Base-by-base conservation (phyloP, 1,284 basidiomycete species). In the Ganoderma lingzhi region DNA sequence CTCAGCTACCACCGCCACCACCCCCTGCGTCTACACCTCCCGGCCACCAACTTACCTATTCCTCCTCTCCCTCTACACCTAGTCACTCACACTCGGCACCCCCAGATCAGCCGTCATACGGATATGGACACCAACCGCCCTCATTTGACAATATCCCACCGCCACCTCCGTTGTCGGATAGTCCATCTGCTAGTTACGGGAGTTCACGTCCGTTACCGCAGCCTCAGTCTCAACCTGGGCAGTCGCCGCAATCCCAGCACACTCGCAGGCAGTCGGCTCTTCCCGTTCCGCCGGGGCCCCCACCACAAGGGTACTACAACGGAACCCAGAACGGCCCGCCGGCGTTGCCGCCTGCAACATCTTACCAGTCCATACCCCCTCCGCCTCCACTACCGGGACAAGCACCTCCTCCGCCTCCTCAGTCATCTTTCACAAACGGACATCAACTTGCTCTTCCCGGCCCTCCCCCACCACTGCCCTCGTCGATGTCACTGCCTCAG, bases 121-220 rank as follows among this genome's bases (percentile, higher is more conserved):
- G 67, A 35, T 74, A 76, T 15, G 15, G 63, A 44, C 68, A 75
- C n/a, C 65, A 70, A 15, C 74, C 75, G 19, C 73, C 77, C 3
- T 75, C 83, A 19, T 83, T 81, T 67, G 83, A 83, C 67, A 63
- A 77, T 44, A 69, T 79, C 17, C 77, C 80, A 5, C 76, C 78
- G 2, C 78, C 79, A 8, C 75, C 78, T 17, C 78, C 80, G 48
- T 75, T 78, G 55, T 76, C 77, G 62, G 82, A 78, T 19, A 81
- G 77, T 60, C 80, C 73, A 64, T 81, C 77, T 37, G 76, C 78
- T 48, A 78, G 76, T 56, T 80, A 80, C 60, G 72, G 76, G 3
- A 81, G 83, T 15, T 90, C 89, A 23, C 83, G 90, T 62, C 90
- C 90, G 23, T 79, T 92, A 14, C 90, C 90, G 39, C 69, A 63